Conservation (phyloP, 164 flowering plant species). For the Tetracentron sinense region DNA sequence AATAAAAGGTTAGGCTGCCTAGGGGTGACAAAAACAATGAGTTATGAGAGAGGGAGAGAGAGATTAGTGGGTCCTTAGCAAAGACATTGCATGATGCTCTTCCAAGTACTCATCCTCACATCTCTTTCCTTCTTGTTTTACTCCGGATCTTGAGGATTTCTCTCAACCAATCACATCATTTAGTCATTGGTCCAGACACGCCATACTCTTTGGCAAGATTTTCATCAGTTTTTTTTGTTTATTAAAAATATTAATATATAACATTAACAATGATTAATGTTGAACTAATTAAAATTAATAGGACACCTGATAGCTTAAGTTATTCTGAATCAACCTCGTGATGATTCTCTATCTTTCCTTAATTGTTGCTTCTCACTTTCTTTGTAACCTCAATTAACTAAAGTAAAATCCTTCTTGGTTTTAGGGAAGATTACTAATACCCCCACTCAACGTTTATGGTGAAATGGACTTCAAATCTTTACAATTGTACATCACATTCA, state of each 20-base stretch:
- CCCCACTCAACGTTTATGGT: constrained; percentile 14
- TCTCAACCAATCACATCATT: too few relatives aligned
- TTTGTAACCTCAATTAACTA: constrained; percentile 28
- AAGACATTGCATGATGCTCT: constrained; percentile 41
- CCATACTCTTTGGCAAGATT: too few relatives aligned
- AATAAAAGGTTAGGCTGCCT: constrained; percentile 6
- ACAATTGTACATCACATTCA: neutral
- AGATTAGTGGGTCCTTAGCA: constrained; percentile 32
- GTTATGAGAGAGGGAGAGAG: constrained; percentile 8
- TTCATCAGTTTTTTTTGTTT: too few relatives aligned
- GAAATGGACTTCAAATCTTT: constrained; percentile 7
- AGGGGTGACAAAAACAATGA: constrained; percentile 19
- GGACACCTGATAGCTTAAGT: too few relatives aligned
- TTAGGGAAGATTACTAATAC: constrained; percentile 31
- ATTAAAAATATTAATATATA: too few relatives aligned
- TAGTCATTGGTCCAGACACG: too few relatives aligned
- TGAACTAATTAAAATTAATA: too few relatives aligned
- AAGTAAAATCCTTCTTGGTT: constrained; percentile 36
- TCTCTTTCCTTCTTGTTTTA: constrained; percentile 15
- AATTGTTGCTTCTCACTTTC: constrained; percentile 33
- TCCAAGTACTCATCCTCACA: constrained; percentile 12
- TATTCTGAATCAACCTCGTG: too few relatives aligned
- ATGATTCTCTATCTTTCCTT: too few relatives aligned
- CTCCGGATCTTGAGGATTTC: too few relatives aligned
- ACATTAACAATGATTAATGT: too few relatives aligned